phyloP scores from a whole-genome alignment of 2,329 filamentous ascomycete species.

The Colletotrichum simmondsii region DNA sequence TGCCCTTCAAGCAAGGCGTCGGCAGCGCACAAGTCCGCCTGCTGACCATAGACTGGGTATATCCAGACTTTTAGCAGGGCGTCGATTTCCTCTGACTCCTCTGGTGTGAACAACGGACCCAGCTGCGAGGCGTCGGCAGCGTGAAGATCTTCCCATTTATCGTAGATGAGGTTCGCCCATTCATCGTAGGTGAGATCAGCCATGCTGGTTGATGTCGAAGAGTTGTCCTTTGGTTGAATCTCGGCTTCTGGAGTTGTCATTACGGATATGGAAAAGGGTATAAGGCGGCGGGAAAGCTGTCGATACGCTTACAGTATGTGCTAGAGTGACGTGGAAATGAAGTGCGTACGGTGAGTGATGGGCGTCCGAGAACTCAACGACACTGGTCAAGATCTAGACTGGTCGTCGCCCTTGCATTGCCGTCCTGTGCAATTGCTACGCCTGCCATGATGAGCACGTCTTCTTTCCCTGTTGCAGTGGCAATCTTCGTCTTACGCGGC shows the following conservation, averaged over 20 bases:
- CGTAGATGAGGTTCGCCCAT: neutral
- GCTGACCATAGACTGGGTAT: too few relatives aligned
- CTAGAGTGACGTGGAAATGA: neutral
- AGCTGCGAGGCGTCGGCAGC: too few relatives aligned
- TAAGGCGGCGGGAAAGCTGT: neutral
- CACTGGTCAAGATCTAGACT: neutral
- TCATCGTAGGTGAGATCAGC: neutral
- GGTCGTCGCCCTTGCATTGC: neutral
- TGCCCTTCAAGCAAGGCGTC: too few relatives aligned
- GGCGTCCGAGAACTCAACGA: neutral
- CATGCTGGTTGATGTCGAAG: neutral
- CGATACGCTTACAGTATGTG: neutral
- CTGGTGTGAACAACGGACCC: too few relatives aligned
- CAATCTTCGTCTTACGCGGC: neutral
- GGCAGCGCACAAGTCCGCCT: too few relatives aligned
- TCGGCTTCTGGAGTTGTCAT: neutral
- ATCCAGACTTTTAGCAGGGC: too few relatives aligned
- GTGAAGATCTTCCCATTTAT: neutral
- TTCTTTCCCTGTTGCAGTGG: neutral
- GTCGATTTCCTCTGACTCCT: too few relatives aligned
- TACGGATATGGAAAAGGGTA: neutral
- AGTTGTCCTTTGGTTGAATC: neutral
- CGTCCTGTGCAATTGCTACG: neutral
- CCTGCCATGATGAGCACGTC: neutral
- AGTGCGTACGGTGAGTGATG: neutral